Evolutionary conservation across 1,284 basidiomycete genomes (phyloP).

Genomic region (Laetiporus sulphureus): DNA sequence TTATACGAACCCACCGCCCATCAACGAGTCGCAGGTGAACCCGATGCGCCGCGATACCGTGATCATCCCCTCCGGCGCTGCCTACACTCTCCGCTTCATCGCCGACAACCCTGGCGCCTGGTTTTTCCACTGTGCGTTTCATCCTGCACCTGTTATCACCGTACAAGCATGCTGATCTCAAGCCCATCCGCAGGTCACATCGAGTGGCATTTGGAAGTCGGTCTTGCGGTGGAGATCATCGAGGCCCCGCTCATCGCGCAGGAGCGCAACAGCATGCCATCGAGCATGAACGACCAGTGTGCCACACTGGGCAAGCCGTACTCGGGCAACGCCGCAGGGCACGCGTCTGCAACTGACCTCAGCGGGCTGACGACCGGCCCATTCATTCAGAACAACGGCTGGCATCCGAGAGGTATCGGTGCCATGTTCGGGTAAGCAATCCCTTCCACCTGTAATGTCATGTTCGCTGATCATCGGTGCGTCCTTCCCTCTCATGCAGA

Average conservation of each 20-base stretch:
- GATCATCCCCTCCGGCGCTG: conserved; percentile 51
- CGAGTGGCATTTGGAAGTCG: conserved; percentile 77
- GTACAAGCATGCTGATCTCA: too few relatives aligned
- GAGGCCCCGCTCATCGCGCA: conserved; percentile 68
- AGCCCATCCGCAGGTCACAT: conserved; percentile 55
- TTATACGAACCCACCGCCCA: conserved; percentile 72
- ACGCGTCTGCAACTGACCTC: conserved; percentile 56
- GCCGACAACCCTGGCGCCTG: conserved; percentile 84
- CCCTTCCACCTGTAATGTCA: background rate
- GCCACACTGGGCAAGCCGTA: conserved; percentile 46
- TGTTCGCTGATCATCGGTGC: background rate
- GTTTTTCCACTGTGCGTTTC: conserved; percentile 68
- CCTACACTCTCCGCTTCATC: conserved; percentile 60
- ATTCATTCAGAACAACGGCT: conserved; percentile 67
- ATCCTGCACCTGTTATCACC: background rate
- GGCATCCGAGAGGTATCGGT: conserved; percentile 74
- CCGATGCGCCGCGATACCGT: conserved; percentile 83
- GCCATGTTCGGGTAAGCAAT: conserved; percentile 78
- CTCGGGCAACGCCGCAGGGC: conserved; percentile 78
- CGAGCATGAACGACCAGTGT: conserved; percentile 67
- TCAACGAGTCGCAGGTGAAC: conserved; percentile 71
- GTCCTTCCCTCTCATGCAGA: conserved; percentile 25
- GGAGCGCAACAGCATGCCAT: conserved; percentile 40
- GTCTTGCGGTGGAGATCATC: conserved; percentile 73
- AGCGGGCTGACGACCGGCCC: conserved; percentile 59